These are phyloP conservation scores for Yamadazyma triangularis DNA, from an alignment of 1,139 yeast species.

Conservation along the genomic window DNA sequence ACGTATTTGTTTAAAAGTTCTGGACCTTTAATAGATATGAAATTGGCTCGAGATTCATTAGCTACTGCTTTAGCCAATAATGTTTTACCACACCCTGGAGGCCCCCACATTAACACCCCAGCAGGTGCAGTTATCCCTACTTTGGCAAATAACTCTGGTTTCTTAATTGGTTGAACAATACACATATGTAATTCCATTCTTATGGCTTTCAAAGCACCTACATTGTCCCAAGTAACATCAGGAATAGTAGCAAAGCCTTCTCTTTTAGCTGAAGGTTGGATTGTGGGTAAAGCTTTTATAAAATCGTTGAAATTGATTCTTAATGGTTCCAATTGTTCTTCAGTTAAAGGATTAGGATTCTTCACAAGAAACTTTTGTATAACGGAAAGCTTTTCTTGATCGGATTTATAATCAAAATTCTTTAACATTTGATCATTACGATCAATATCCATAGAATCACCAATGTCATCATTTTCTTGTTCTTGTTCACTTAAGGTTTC, in stretches of 20 bases:
- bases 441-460: constrained; percentile 47
- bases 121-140: constrained; percentile 97
- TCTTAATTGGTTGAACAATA: constrained; percentile 90
- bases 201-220: constrained; percentile 79
- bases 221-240: constrained; percentile 92
- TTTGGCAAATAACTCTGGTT: constrained; percentile 83
- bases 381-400: constrained; percentile 49
- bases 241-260: constrained; percentile 99
- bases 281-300: constrained; percentile 77
- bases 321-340: constrained; percentile 69
- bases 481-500: constrained; percentile 40
- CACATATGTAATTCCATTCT: constrained; percentile 95
- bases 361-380: constrained; percentile 67
- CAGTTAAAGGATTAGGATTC: constrained; percentile 77
- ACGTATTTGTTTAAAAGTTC: constrained; percentile 91
- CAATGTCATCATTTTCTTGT: constrained; percentile 4
- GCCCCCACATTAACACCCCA: constrained; percentile 98
- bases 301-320: constrained; percentile 79
- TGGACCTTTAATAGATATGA: constrained; percentile 93
- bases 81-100: constrained; percentile 99
- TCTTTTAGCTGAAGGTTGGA: constrained; percentile 96
- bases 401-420: constrained; percentile 27
- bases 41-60: constrained; percentile 92
- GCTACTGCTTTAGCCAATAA: constrained; percentile 96
- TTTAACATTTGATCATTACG: constrained; percentile 10